Conservation (phyloP, 768 basidiomycete species). For the Russula dissimulans region DNA sequence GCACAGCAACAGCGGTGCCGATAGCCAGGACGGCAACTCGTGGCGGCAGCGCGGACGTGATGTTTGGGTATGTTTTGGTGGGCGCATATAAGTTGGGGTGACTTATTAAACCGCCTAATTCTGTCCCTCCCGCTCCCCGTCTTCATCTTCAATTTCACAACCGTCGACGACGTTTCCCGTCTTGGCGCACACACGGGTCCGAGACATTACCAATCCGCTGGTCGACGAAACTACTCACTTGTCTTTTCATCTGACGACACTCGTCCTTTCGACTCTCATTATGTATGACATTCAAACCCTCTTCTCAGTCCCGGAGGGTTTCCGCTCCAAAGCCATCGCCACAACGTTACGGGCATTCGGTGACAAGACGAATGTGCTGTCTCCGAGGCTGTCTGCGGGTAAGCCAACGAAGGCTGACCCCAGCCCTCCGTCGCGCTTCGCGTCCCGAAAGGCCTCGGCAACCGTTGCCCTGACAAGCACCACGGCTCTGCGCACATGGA, state of each 20-base stretch:
- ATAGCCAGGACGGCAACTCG: not conserved
- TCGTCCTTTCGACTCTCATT: not conserved
- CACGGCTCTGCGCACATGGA: slow-evolving; percentile 10
- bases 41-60: slow-evolving; percentile 4
- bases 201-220: slow-evolving; percentile 6
- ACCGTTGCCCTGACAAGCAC: slow-evolving; percentile 17
- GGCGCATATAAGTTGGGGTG: slow-evolving; percentile 6
- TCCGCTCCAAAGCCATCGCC: slow-evolving; percentile 7
- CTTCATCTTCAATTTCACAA: not conserved
- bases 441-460: slow-evolving; percentile 13
- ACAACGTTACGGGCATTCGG: slow-evolving; percentile 11
- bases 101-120: not conserved
- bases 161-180: slow-evolving; percentile 2
- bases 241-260: slow-evolving; percentile 1
- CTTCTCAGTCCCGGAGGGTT: slow-evolving; percentile 5
- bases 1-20: not conserved
- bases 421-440: slow-evolving; percentile 6
- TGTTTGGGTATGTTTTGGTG: slow-evolving; percentile 11
- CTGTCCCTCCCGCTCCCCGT: not conserved
- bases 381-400: not conserved
- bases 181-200: not conserved
- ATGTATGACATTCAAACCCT: slow-evolving; percentile 15
- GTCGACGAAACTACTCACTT: slow-evolving; percentile 6
- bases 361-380: slow-evolving; percentile 10
- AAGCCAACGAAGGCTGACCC: not conserved